phyloP scores from a whole-genome alignment of 1,284 basidiomycete species.

The Moesziomyces globuligerus region DNA sequence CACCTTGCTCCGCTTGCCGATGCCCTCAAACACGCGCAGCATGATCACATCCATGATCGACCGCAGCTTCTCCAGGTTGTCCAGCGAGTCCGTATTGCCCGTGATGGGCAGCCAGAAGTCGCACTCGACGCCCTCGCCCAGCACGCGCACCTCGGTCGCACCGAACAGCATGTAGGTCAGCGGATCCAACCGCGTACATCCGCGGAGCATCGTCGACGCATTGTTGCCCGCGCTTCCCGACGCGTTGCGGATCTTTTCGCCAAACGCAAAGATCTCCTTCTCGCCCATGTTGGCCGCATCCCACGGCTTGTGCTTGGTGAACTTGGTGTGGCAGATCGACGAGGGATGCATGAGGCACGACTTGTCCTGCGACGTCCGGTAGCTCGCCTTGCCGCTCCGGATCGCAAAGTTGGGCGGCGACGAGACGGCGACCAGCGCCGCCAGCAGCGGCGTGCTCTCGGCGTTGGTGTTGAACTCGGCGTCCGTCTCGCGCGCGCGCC shows the following conservation, averaged over 20 bases:
- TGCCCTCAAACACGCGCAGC: constrained; percentile 89
- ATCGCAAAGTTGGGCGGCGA: constrained; percentile 94
- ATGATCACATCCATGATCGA: constrained; percentile 83
- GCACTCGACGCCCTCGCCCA: constrained; percentile 72
- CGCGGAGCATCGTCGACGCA: constrained; percentile 78
- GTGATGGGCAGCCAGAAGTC: constrained; percentile 90
- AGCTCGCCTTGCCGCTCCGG: constrained; percentile 77
- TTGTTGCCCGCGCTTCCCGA: constrained; percentile 69
- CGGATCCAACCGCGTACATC: constrained; percentile 77
- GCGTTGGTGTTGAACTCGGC: constrained; percentile 72
- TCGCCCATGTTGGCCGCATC: constrained; percentile 69
- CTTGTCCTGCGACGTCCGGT: constrained; percentile 86
- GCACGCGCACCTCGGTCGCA: constrained; percentile 77
- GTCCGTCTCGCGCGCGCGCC: constrained; percentile 69
- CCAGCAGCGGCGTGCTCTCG: constrained; percentile 80
- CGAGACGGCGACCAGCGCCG: constrained; percentile 85
- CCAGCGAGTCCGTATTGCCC: constrained; percentile 78
- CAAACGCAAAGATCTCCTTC: constrained; percentile 84
- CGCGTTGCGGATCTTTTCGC: constrained; percentile 84
- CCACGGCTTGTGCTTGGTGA: constrained; percentile 70
- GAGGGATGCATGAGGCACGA: constrained; percentile 84
- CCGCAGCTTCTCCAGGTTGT: constrained; percentile 86
- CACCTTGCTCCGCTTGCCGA: constrained; percentile 40
- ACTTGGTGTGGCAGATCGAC: constrained; percentile 84
- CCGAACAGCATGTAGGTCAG: constrained; percentile 93